phyloP scores from a whole-genome alignment of 345 rosid species.

The Ceriops tagal region DNA sequence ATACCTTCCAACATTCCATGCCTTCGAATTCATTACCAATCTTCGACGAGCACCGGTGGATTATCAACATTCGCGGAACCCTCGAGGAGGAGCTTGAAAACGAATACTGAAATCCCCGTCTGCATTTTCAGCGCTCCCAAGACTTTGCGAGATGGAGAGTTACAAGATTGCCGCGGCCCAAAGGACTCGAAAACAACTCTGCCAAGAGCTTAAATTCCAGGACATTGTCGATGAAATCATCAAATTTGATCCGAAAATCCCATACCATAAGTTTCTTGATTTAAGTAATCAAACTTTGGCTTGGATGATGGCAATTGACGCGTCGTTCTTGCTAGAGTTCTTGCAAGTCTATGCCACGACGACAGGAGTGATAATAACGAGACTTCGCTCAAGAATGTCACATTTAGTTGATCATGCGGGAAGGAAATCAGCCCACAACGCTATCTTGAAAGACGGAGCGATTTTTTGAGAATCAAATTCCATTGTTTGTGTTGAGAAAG shows the following conservation, averaged over 20 bases:
- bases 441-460: slow-evolving; percentile 55
- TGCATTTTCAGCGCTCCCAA: too few species aligned
- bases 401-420: slow-evolving; percentile 35
- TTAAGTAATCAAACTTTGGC: slow-evolving; percentile 42
- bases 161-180: too few species aligned
- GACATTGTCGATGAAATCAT: too few species aligned
- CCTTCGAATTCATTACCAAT: slow-evolving; percentile 22
- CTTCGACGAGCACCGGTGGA: slow-evolving; percentile 65
- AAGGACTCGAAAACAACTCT: too few species aligned
- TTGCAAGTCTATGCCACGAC: slow-evolving; percentile 37
- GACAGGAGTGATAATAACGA: slow-evolving; percentile 32
- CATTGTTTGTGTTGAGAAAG: too few species aligned
- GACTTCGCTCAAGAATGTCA: slow-evolving; percentile 1
- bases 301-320: slow-evolving; percentile 85
- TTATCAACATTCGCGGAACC: slow-evolving; percentile 44
- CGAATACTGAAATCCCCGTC: slow-evolving; percentile 25
- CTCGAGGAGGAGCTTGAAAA: slow-evolving; percentile 56
- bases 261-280: too few species aligned
- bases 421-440: slow-evolving; percentile 45
- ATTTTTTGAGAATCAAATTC: too few species aligned
- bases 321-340: slow-evolving; percentile 60
- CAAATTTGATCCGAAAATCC: too few species aligned
- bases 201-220: too few species aligned
- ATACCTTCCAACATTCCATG: slow-evolving; percentile 7
- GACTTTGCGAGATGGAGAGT: too few species aligned